These are phyloP conservation scores for Cercospora brassicicola DNA, from an alignment of 2,329 filamentous ascomycete genomes.

Conservation along the genomic window DNA sequence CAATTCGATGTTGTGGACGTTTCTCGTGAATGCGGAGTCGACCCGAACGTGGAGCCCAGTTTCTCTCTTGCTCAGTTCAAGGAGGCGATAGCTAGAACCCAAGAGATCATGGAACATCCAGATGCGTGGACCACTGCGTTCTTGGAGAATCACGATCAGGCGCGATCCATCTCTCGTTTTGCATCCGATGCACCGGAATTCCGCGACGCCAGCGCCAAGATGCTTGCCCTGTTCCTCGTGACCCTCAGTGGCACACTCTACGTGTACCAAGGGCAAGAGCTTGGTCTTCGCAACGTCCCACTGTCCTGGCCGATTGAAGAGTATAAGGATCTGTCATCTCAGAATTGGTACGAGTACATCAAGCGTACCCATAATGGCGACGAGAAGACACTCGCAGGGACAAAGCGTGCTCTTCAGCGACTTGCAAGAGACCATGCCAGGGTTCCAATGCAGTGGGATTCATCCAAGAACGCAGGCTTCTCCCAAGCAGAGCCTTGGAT, in stretches of 20 bases:
- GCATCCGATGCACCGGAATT: slow-evolving; percentile 51
- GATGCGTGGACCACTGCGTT: slow-evolving; percentile 65
- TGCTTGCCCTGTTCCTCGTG: slow-evolving; percentile 44
- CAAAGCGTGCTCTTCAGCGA: slow-evolving; percentile 2
- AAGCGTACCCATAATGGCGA: slow-evolving; percentile 41
- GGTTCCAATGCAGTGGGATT: slow-evolving; percentile 66
- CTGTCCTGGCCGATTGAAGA: slow-evolving; percentile 32
- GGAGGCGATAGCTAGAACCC: background rate
- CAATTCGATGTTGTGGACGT: slow-evolving; percentile 31
- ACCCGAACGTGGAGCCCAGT: slow-evolving; percentile 5
- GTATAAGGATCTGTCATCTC: slow-evolving; percentile 50
- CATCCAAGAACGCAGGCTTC: slow-evolving; percentile 60
- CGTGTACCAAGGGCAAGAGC: slow-evolving; percentile 66
- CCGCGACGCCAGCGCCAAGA: slow-evolving; percentile 55
- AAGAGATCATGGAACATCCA: slow-evolving; percentile 40
- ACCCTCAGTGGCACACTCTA: slow-evolving; percentile 52
- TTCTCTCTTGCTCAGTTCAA: slow-evolving; percentile 12
- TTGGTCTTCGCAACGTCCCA: slow-evolving; percentile 57
- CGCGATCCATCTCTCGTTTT: slow-evolving; percentile 58
- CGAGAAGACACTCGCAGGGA: background rate
- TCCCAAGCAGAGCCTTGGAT: slow-evolving; percentile 39
- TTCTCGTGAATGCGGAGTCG: background rate
- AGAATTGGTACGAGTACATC: slow-evolving; percentile 52
- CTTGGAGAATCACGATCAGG: slow-evolving; percentile 66
- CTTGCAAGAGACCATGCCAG: slow-evolving; percentile 50